phyloP scores from a whole-genome alignment of 352 stramenopile genomes.

The Globisporangium perplexum region DNA sequence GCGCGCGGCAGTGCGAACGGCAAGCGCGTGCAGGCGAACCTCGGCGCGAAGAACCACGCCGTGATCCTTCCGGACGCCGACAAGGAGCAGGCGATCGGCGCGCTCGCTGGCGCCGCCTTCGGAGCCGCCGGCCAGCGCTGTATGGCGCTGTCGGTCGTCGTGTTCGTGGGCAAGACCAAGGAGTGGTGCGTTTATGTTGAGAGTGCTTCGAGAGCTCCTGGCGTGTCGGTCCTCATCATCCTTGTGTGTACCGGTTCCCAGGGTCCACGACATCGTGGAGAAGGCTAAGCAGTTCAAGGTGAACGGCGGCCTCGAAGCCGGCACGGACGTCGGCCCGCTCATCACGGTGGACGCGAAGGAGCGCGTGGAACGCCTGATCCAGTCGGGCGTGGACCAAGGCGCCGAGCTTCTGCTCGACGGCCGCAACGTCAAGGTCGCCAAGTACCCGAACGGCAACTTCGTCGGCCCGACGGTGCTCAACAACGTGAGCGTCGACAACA shows the following conservation, averaged over 20 bases:
- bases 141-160: conserved; percentile 95
- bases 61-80: conserved; percentile 93
- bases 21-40: conserved; percentile 95
- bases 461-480: conserved; percentile 92
- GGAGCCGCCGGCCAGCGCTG: conserved; percentile 97
- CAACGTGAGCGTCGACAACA: conserved; percentile 78
- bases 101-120: conserved; percentile 91
- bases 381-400: conserved; percentile 85
- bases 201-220: conserved; percentile 2
- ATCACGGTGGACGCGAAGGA: conserved; percentile 89
- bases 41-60: conserved; percentile 98
- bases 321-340: conserved; percentile 80
- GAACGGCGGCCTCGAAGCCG: conserved; percentile 74
- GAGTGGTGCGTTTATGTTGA: conserved; percentile 47
- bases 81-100: conserved; percentile 85
- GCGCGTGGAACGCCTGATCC: conserved; percentile 87
- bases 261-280: conserved; percentile 87
- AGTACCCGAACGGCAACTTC: conserved; percentile 96
- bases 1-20: conserved; percentile 79
- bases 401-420: conserved; percentile 91
- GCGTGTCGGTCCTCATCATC: too few relatives aligned
- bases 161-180: conserved; percentile 94
- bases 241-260: neutral
- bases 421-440: conserved; percentile 82
- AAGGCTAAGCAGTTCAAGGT: conserved; percentile 90